Evolutionary conservation across 805 yeast genomes (phyloP).

Genomic region (Yarrowia sp.): DNA sequence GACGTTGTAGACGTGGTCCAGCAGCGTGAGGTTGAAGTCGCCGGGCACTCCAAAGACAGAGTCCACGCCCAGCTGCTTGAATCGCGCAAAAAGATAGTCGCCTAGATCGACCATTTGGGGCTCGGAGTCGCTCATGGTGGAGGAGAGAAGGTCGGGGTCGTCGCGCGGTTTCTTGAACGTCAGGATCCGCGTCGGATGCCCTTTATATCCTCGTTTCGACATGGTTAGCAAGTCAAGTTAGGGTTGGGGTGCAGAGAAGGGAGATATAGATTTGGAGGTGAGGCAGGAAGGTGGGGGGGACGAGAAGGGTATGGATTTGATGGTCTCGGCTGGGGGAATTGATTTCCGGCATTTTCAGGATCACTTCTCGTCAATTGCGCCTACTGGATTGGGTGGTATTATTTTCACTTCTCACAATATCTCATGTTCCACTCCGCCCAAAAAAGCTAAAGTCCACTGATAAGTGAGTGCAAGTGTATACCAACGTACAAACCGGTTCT

Average conservation of each 20-base stretch:
- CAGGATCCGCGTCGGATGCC: slow-evolving; percentile 38
- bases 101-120: slow-evolving; percentile 64
- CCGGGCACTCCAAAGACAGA: slow-evolving; percentile 66
- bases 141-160: background rate
- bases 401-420: too few species aligned
- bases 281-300: too few species aligned
- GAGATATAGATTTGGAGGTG: too few species aligned
- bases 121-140: slow-evolving; percentile 29
- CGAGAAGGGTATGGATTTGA: too few species aligned
- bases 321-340: too few species aligned
- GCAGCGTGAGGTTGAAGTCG: slow-evolving; percentile 62
- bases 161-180: slow-evolving; percentile 30
- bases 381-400: too few species aligned
- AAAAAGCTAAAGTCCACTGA: too few species aligned
- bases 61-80: slow-evolving; percentile 71
- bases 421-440: too few species aligned
- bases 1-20: slow-evolving; percentile 69
- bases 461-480: too few species aligned
- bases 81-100: slow-evolving; percentile 77
- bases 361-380: too few species aligned
- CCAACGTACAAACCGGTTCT: background rate
- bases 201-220: slow-evolving; percentile 39
- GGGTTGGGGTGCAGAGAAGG: slow-evolving; percentile 18
- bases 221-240: slow-evolving; percentile 37
- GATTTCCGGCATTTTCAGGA: too few species aligned